Conservation (phyloP, 2,329 filamentous ascomycete genomes). For the Fusarium chaquense region DNA sequence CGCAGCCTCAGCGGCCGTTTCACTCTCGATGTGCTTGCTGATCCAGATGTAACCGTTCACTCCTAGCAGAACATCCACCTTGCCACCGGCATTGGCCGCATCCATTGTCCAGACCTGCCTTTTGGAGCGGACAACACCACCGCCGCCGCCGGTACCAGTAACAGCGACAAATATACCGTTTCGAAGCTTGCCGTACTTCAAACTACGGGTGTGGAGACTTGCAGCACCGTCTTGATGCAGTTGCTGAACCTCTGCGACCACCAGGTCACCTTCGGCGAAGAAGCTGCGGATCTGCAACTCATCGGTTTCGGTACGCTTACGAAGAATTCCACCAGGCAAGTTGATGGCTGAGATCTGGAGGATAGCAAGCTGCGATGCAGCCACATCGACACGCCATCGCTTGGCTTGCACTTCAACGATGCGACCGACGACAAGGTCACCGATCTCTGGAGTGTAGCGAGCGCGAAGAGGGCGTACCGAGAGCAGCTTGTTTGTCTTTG, state of each 20-base stretch:
- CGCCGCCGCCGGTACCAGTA: conserved; percentile 84
- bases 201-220: conserved; percentile 85
- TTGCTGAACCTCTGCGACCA: conserved; percentile 94
- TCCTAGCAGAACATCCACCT: conserved; percentile 87
- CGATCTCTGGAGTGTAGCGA: conserved; percentile 94
- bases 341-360: conserved; percentile 93
- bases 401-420: conserved; percentile 95
- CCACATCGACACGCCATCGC: conserved; percentile 95
- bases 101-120: conserved; percentile 90
- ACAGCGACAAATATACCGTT: conserved; percentile 93
- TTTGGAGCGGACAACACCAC: conserved; percentile 84
- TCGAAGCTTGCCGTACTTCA: conserved; percentile 95
- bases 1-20: conserved; percentile 61
- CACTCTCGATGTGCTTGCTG: conserved; percentile 79
- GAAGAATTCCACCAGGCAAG: conserved; percentile 89
- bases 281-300: conserved; percentile 98
- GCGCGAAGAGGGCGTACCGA: conserved; percentile 91
- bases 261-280: conserved; percentile 92
- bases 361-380: conserved; percentile 84
- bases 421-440: conserved; percentile 92
- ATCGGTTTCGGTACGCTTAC: conserved; percentile 92
- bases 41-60: conserved; percentile 99
- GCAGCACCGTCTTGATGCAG: conserved; percentile 88
- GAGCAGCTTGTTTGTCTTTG: conserved; percentile 96
- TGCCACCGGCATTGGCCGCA: conserved; percentile 65